These are phyloP conservation scores for Teunomyces lycoperdinae DNA, from an alignment of 805 yeast species.

Conservation along the genomic window DNA sequence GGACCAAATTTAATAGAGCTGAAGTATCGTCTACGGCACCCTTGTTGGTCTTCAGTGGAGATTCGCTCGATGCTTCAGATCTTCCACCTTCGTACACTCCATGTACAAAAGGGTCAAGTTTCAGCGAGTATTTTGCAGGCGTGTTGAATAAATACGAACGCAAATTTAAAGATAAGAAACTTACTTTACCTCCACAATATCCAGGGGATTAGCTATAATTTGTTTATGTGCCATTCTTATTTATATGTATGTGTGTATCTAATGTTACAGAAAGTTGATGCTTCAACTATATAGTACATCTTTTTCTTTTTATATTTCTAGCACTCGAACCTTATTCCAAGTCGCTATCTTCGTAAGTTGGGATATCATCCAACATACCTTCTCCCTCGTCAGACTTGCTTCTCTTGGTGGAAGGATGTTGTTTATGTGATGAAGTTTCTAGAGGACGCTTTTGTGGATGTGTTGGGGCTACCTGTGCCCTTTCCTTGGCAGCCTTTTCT, in stretches of 20 bases:
- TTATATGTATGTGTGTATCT: background rate
- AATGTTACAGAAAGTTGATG: background rate
- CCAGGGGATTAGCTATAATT: background rate
- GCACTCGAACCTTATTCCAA: constrained; percentile 6
- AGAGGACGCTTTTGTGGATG: background rate
- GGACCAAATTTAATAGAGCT: background rate
- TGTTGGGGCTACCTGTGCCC: background rate
- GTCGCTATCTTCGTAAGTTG: constrained; percentile 43
- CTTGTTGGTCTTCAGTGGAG: background rate
- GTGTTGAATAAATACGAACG: background rate
- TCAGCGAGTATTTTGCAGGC: background rate
- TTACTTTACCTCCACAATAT: background rate
- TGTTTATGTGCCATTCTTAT: background rate
- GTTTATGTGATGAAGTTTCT: constrained; percentile 4
- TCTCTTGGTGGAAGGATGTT: constrained; percentile 11
- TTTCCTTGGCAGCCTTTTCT: constrained; percentile 14
- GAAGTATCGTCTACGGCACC: background rate
- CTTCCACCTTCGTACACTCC: background rate
- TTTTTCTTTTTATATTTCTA: background rate
- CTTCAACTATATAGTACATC: background rate
- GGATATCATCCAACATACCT: constrained; percentile 30
- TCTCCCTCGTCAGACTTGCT: constrained; percentile 12
- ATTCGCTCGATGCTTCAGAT: background rate
- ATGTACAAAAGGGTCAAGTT: background rate
- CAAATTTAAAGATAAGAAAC: background rate